phyloP scores from a whole-genome alignment of 2,329 filamentous ascomycete genomes.

The Zasmidium cellare region DNA sequence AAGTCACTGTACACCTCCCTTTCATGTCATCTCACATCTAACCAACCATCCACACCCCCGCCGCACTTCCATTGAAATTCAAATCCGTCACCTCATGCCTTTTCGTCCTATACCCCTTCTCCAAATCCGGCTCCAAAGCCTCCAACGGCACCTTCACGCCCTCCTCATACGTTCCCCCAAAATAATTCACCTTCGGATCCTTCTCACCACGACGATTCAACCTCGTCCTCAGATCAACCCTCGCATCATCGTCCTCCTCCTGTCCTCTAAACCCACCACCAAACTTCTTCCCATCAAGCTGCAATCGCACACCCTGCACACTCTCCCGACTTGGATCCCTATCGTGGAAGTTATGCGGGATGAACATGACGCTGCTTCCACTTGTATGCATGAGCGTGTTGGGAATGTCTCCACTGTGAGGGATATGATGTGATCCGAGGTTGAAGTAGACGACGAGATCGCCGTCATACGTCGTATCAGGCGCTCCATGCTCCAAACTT shows the following conservation, averaged over 20 bases:
- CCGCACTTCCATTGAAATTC: slow-evolving; percentile 28
- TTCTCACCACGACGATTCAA: slow-evolving; percentile 1
- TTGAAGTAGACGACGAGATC: slow-evolving; percentile 52
- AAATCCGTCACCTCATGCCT: slow-evolving; percentile 26
- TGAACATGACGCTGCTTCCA: slow-evolving; percentile 33
- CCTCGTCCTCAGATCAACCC: slow-evolving; percentile 17
- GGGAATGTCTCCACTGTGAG: slow-evolving; percentile 30
- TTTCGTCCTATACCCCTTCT: slow-evolving; percentile 21
- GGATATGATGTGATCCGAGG: slow-evolving; percentile 54
- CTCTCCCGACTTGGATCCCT: slow-evolving; percentile 29
- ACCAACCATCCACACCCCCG: slow-evolving; percentile 19
- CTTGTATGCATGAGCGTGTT: slow-evolving; percentile 35
- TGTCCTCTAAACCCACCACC: slow-evolving; percentile 27
- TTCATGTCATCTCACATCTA: too few species aligned
- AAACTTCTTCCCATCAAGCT: slow-evolving; percentile 26
- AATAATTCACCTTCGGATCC: slow-evolving; percentile 25
- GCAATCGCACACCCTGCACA: slow-evolving; percentile 33
- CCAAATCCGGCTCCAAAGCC: slow-evolving; percentile 29
- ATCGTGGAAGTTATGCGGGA: slow-evolving; percentile 35
- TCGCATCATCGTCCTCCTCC: background rate
- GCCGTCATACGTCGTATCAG: slow-evolving; percentile 18
- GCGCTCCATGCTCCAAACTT: slow-evolving; percentile 42
- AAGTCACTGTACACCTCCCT: too few species aligned
- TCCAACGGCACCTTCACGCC: slow-evolving; percentile 26
- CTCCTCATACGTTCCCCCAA: slow-evolving; percentile 30